These are phyloP conservation scores for Paraphaeosphaeria minitans DNA, from an alignment of 2,329 filamentous ascomycete genomes.

Conservation along the genomic window DNA sequence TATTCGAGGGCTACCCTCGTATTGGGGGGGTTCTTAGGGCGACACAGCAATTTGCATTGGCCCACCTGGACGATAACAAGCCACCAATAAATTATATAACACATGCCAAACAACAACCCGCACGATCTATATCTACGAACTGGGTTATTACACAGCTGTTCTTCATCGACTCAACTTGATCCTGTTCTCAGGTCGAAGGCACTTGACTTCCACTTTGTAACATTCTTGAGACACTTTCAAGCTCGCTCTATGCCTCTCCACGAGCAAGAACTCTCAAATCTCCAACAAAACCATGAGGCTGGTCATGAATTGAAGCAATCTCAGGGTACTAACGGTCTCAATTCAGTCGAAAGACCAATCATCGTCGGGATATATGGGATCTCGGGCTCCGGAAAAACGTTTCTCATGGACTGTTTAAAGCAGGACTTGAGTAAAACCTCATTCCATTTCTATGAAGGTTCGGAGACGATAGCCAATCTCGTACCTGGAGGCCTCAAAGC, in stretches of 20 bases:
- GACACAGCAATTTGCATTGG: neutral
- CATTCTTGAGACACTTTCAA: too few species aligned
- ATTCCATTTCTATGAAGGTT: slow-evolving; percentile 61
- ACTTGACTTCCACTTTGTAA: neutral
- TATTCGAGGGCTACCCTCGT: neutral
- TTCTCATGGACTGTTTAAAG: slow-evolving; percentile 51
- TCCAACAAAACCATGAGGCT: neutral
- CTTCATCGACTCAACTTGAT: neutral
- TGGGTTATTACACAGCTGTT: too few species aligned
- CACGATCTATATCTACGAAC: too few species aligned
- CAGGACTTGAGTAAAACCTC: slow-evolving; percentile 34
- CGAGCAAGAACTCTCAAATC: neutral
- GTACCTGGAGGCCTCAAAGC: slow-evolving; percentile 54
- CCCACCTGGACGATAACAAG: too few species aligned
- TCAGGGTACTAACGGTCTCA: too few species aligned
- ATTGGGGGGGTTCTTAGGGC: neutral
- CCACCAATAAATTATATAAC: too few species aligned
- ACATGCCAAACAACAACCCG: too few species aligned
- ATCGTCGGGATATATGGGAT: slow-evolving; percentile 56
- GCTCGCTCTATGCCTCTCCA: neutral
- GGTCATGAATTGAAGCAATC: neutral
- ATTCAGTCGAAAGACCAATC: neutral
- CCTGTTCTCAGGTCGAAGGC: neutral
- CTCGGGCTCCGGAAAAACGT: slow-evolving; percentile 60
- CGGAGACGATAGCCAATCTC: slow-evolving; percentile 51